Evolutionary conservation across 1,139 yeast species (phyloP).

Genomic region (Hemisphaericaspora subhashii): DNA sequence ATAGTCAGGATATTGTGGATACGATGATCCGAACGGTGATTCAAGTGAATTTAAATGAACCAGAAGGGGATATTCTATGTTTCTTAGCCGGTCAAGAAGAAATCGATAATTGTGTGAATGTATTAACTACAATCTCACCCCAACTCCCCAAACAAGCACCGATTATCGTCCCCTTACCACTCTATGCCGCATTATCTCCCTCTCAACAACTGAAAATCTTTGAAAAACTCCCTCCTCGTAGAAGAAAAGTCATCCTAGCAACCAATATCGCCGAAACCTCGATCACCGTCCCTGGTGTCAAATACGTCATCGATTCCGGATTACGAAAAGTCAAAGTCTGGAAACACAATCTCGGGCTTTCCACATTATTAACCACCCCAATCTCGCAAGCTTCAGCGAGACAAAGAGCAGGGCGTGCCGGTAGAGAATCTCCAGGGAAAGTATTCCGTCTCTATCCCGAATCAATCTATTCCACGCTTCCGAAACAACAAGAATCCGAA

Average conservation of each 20-base stretch:
- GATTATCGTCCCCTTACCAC: slow-evolving; percentile 69
- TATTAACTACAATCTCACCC: slow-evolving; percentile 61
- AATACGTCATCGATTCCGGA: slow-evolving; percentile 91
- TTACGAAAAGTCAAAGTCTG: slow-evolving; percentile 90
- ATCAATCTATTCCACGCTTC: slow-evolving; percentile 54
- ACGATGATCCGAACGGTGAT: slow-evolving; percentile 71
- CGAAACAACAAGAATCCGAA: slow-evolving; percentile 88
- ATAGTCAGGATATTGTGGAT: slow-evolving; percentile 80
- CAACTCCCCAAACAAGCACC: slow-evolving; percentile 77
- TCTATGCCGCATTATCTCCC: slow-evolving; percentile 92
- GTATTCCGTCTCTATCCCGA: slow-evolving; percentile 85
- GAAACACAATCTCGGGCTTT: slow-evolving; percentile 89
- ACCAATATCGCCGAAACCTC: slow-evolving; percentile 98
- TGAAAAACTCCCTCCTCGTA: slow-evolving; percentile 53
- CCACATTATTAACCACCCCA: slow-evolving; percentile 87
- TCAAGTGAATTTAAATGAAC: slow-evolving; percentile 78
- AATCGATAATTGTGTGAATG: slow-evolving; percentile 78
- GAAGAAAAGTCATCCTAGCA: slow-evolving; percentile 83
- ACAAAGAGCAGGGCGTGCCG: slow-evolving; percentile 98
- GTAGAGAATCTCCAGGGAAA: slow-evolving; percentile 91
- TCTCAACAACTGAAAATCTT: slow-evolving; percentile 79
- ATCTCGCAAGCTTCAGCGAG: slow-evolving; percentile 93
- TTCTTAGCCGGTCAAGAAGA: slow-evolving; percentile 97
- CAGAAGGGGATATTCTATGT: slow-evolving; percentile 83
- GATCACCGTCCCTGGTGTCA: slow-evolving; percentile 92